phyloP scores from a whole-genome alignment of 345 rosid species.

The Rhizophora mangle region DNA sequence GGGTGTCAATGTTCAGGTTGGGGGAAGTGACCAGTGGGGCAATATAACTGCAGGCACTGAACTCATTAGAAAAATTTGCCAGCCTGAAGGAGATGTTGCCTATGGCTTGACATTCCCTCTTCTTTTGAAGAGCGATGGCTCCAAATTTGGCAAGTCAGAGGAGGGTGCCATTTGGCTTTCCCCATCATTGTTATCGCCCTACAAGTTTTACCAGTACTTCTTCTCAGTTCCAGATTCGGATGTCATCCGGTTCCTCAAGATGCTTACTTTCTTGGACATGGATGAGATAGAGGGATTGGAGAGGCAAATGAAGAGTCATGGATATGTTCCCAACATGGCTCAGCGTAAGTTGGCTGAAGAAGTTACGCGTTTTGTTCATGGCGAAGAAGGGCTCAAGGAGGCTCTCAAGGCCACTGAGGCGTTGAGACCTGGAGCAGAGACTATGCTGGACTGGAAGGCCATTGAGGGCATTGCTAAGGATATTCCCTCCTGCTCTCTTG shows the following conservation, averaged over 20 bases:
- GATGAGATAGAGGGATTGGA: conserved; percentile 63
- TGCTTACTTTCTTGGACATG: conserved; percentile 69
- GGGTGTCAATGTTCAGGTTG: conserved; percentile 85
- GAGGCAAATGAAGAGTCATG: conserved; percentile 60
- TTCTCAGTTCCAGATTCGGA: conserved; percentile 88
- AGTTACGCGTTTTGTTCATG: conserved; percentile 88
- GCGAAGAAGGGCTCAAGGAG: conserved; percentile 82
- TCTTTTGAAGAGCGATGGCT: conserved; percentile 78
- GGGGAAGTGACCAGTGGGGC: conserved; percentile 99
- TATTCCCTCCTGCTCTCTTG: conserved; percentile 74
- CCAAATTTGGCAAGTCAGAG: conserved; percentile 95
- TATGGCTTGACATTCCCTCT: conserved; percentile 92
- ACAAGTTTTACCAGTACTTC: conserved; percentile 90
- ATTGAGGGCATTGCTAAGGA: conserved; percentile 85
- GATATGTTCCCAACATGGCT: conserved; percentile 63
- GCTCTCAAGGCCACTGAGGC: conserved; percentile 93
- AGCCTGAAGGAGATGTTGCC: conserved; percentile 54
- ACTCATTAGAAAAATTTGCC: conserved; percentile 71
- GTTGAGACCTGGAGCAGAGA: conserved; percentile 85
- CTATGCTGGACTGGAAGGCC: conserved; percentile 79
- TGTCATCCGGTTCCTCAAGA: conserved; percentile 69
- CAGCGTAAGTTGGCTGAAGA: conserved; percentile 87
- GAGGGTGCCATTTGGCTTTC: conserved; percentile 98
- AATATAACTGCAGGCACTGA: conserved; percentile 94
- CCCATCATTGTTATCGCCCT: conserved; percentile 68